phyloP scores from a whole-genome alignment of 805 yeast genomes.

The Debaryomyces castellii region DNA sequence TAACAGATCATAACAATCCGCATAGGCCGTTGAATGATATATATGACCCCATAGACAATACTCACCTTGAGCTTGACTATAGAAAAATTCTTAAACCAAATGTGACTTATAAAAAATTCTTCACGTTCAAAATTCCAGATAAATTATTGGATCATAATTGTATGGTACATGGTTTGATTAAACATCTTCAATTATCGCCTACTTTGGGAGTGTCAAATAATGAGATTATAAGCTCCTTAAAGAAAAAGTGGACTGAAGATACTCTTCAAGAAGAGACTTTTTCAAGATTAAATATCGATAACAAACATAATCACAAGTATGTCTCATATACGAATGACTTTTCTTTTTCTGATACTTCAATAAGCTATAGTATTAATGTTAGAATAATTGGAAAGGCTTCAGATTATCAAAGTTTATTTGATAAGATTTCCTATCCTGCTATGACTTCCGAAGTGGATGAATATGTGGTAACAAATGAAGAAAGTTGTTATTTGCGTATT shows the following conservation, averaged over 20 bases:
- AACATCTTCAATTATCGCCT: constrained; percentile 38
- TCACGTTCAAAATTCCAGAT: constrained; percentile 38
- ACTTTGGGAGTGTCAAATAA: constrained; percentile 33
- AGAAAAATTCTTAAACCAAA: constrained; percentile 28
- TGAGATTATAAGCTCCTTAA: constrained; percentile 23
- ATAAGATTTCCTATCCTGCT: constrained; percentile 12
- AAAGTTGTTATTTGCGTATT: constrained; percentile 23
- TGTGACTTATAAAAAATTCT: constrained; percentile 38
- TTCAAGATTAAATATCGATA: not conserved
- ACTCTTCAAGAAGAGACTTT: constrained; percentile 2
- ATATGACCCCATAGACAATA: constrained; percentile 33
- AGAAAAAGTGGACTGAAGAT: constrained; percentile 24
- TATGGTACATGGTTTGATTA: constrained; percentile 30
- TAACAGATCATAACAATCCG: constrained; percentile 31
- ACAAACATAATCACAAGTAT: constrained; percentile 4
- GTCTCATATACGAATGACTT: constrained; percentile 27
- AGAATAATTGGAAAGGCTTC: constrained; percentile 37
- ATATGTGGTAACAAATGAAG: constrained; percentile 31
- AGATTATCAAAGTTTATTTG: constrained; percentile 21
- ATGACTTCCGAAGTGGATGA: constrained; percentile 20
- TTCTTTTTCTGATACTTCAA: constrained; percentile 26
- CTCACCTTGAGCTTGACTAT: constrained; percentile 21
- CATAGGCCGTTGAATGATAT: constrained; percentile 17
- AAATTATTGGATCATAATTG: constrained; percentile 35
- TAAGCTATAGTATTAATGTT: constrained; percentile 34